Base-by-base conservation (phyloP, 2,329 filamentous ascomycete genomes). In the Lasiodiplodia theobromae region DNA sequence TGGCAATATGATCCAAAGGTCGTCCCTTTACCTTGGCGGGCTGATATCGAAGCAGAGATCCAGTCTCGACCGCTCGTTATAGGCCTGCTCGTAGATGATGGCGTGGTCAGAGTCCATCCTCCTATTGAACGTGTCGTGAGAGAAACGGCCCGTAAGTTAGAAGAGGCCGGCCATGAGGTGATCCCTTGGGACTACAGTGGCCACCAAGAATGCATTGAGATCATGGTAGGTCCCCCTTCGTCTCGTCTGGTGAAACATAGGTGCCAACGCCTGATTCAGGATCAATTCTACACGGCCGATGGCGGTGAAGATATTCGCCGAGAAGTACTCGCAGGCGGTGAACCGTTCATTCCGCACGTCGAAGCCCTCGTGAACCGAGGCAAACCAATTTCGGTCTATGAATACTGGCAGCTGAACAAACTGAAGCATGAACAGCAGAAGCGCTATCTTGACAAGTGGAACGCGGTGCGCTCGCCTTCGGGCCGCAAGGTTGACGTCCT, bases 1-100 rank as follows among this genome's bases (percentile, higher is more conserved):
- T 93, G 91, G 91, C 77, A 88, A 2, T 79, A 87, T 71, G 91
- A 93, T 75, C 90, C 91, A 0, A 79, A 89, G 0, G 88, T 90
- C 0, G 79, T 88, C 51, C 88, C 91, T n/a, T 81, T 93, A 0
- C 90, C 90, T 0, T 93, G 89, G 86, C 77, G 84, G 28, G 82
- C 86, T 2, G 73, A 77, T 10, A 74, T 80, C 31, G 68, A 68
- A 7, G 21, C n/a, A 0, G 88, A 90, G 0, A 90, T 90, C 0
- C 92, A 89, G 31, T 81, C 86, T 2, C 73, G 77, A 6, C 77
- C 76, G 51, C 69, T 82, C 0, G 71, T 67, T 6, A 78, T 82
- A 34, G 80, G 76, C 2, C 28, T 68, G 21, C 51, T 68, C 8
- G 34, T 54, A 4, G 44, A 68, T 23, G 67, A 68, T 31, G 67